Base-by-base conservation (phyloP, 2,329 filamentous ascomycete species). In the Sclerotinia subarctica region DNA sequence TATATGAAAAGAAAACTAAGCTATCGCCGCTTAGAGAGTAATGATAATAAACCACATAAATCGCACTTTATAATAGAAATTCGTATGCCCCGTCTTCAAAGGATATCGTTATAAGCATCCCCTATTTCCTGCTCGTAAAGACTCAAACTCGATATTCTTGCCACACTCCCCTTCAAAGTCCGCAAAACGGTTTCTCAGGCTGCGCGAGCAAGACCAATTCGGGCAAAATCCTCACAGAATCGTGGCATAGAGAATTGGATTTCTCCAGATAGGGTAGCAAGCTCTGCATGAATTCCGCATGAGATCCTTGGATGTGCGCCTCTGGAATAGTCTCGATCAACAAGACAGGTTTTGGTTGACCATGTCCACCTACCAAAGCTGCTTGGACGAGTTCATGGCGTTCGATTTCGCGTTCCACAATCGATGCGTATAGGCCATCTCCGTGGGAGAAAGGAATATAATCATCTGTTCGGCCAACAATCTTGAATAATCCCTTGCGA, bases 401-500 rank as follows among this genome's bases (percentile, higher is more conserved):
- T 54, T 68, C 57, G 24, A 68, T 68, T 21, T 63, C 51, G 24
- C 38, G 57, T 57, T 63, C 63, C n/a, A 66, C 15, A 0, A 26
- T 56, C 21, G 58, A 47, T 1, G 68, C 54, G 58, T 69, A 54
- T 13, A 66, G 46, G 24, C 52, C 57, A 52, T 66, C 63, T 49
- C 63, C 63, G 57, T 69, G 63, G 5, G 64, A 19, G 0, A 66
- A 24, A 26, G 57, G 32, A 21, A 69, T 47, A 56, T 65, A 65
- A 26, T 70, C 67, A 49, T 69, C 64, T 19, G 60, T 65, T 29
- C 69, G 57, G 7, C 64, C 69, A n/a, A 52, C 58, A 52, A 64
- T 67, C 32, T 64, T 54, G 64, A 67, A 70, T 32, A 70, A 44
- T 29, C 49, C 64, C 44, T 65, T 47, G 13, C 62, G 66, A 26